Evolutionary conservation across 257 asterid species (phyloP).

Genomic region (Nicotiana knightiana): DNA sequence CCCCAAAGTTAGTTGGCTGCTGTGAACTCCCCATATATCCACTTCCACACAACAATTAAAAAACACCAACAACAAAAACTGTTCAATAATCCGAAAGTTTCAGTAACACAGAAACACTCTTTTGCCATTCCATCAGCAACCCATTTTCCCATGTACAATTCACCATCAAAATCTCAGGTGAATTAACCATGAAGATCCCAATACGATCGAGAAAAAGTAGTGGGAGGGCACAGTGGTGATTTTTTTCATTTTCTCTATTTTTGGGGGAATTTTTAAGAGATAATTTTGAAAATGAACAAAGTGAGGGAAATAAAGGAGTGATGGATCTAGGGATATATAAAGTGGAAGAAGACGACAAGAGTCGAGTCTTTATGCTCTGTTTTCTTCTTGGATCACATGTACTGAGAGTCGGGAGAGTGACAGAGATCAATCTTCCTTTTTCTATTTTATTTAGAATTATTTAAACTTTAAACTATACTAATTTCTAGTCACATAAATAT

Average conservation of each 20-base stretch:
- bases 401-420: background rate
- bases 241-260: background rate
- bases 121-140: slow-evolving; percentile 1
- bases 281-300: background rate
- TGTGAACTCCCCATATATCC: slow-evolving; percentile 16
- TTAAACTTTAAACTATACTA: too few species aligned
- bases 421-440: background rate
- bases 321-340: background rate
- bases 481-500: too few species aligned
- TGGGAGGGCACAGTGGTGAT: background rate
- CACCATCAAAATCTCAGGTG: background rate
- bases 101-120: background rate
- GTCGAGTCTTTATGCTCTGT: background rate
- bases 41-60: background rate
- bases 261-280: background rate
- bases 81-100: background rate
- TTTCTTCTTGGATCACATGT: background rate
- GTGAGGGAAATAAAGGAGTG: background rate
- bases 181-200: background rate
- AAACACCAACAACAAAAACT: background rate
- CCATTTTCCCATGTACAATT: background rate
- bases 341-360: background rate
- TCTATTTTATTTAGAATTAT: too few species aligned
- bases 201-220: background rate
- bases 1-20: slow-evolving; percentile 8